A percentile compares a stretch with the other conserved stretches of the same genome.
Conservation (phyloP, 495 filamentous ascomycete species). For the Aspergillus indologenus region DNA sequence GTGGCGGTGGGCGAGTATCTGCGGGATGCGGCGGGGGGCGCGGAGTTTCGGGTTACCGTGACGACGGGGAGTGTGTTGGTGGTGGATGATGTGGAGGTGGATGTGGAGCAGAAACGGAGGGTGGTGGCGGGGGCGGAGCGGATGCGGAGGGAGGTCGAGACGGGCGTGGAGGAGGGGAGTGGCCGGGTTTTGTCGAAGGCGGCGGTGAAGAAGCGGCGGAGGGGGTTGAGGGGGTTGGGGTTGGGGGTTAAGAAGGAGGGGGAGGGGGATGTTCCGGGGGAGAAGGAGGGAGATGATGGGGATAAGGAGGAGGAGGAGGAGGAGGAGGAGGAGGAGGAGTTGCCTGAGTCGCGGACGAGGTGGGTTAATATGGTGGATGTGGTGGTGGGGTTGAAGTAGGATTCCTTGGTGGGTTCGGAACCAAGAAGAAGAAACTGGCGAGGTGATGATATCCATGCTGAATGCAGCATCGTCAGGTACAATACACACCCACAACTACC, state of each 20-base stretch:
- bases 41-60: conserved; percentile 50
- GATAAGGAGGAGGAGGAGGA: background rate
- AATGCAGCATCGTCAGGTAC: too few relatives aligned
- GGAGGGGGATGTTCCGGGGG: background rate
- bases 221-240: background rate
- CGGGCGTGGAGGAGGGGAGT: background rate
- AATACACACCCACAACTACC: too few relatives aligned
- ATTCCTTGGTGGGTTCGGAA: background rate
- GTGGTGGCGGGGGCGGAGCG: conserved; percentile 27
- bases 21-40: conserved; percentile 41
- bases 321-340: conserved; percentile 42
- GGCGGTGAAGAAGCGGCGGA: conserved; percentile 42
- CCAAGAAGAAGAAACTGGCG: background rate
- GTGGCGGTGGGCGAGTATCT: conserved; percentile 63
- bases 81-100: conserved; percentile 63
- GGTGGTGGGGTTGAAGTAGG: conserved; percentile 53
- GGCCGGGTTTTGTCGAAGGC: conserved; percentile 16
- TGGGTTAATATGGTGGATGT: conserved; percentile 66
- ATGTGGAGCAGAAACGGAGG: conserved; percentile 12
- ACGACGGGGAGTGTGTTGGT: conserved; percentile 63
- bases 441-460: too few relatives aligned
- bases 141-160: conserved; percentile 10
- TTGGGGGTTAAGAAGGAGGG: background rate
- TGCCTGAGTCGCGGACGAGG: conserved; percentile 59
- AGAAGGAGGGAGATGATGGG: background rate